A percentile compares a stretch with the other conserved stretches of the same genome.
Evolutionary conservation across 2,329 filamentous ascomycete species (phyloP).

Genomic region (Xylaria sp.): DNA sequence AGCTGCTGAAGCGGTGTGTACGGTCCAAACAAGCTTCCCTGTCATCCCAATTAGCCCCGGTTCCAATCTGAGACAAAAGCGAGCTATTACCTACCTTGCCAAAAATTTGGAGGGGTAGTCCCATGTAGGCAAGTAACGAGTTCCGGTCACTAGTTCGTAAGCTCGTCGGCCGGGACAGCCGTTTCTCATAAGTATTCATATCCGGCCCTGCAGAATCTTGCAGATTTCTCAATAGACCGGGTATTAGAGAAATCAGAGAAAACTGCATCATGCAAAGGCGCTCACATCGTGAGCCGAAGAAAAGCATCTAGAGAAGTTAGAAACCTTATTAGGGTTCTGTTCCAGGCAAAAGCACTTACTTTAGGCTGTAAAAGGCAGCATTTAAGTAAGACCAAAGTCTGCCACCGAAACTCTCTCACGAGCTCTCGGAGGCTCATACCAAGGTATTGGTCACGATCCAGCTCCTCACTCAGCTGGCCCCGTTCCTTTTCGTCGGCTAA

Average conservation of each 20-base stretch:
- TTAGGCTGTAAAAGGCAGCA: constrained; percentile 94
- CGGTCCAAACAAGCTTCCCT: constrained; percentile 94
- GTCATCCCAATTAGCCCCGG: constrained; percentile 27
- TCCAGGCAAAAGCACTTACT: constrained; percentile 60
- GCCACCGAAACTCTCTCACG: constrained; percentile 93
- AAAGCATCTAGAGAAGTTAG: constrained; percentile 79
- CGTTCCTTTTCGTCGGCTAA: constrained; percentile 74
- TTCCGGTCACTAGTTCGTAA: constrained; percentile 90
- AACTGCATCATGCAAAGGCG: constrained; percentile 98
- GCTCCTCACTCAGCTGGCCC: constrained; percentile 69
- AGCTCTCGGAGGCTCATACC: constrained; percentile 90
- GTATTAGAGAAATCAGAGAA: constrained; percentile 93
- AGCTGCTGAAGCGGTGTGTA: constrained; percentile 97
- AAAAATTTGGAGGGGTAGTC: constrained; percentile 92
- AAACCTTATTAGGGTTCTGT: not conserved
- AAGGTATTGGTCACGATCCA: constrained; percentile 86
- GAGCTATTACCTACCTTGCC: constrained; percentile 78
- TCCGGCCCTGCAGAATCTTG: constrained; percentile 96
- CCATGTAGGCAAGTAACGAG: constrained; percentile 93
- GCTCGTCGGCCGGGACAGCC: constrained; percentile 80
- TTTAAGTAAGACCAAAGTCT: constrained; percentile 94
- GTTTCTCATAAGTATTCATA: constrained; percentile 83
- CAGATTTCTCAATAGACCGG: constrained; percentile 88
- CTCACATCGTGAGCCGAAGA: constrained; percentile 97
- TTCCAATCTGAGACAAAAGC: not conserved